phyloP scores from a whole-genome alignment of 805 yeast species.

The Yamadazyma paraphyllophila region DNA sequence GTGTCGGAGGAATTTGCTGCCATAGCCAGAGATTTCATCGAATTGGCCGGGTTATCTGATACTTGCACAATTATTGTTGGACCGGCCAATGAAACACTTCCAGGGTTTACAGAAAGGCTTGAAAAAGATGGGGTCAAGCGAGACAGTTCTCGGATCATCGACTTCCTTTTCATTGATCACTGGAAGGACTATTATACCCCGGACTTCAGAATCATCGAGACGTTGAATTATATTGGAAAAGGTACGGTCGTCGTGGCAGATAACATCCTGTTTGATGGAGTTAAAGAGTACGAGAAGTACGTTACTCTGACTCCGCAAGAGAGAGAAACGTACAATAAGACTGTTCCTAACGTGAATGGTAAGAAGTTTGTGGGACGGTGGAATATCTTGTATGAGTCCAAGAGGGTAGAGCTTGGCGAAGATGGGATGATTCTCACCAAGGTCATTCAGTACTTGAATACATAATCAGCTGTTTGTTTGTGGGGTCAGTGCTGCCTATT shows the following conservation, averaged over 20 bases:
- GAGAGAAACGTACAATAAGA: slow-evolving; percentile 28
- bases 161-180: slow-evolving; percentile 43
- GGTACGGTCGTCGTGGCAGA: slow-evolving; percentile 42
- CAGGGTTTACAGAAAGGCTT: slow-evolving; percentile 19
- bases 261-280: slow-evolving; percentile 35
- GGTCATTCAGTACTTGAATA: background rate
- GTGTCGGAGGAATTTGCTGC: slow-evolving; percentile 28
- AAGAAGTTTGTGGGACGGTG: slow-evolving; percentile 9
- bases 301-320: slow-evolving; percentile 37
- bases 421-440: slow-evolving; percentile 2
- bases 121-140: slow-evolving; percentile 9
- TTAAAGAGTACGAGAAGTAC: slow-evolving; percentile 38
- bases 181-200: slow-evolving; percentile 37
- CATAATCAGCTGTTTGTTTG: too few species aligned
- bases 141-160: slow-evolving; percentile 20
- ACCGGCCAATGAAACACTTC: slow-evolving; percentile 27
- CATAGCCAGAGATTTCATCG: slow-evolving; percentile 26
- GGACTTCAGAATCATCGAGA: slow-evolving; percentile 41
- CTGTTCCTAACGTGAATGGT: slow-evolving; percentile 26
- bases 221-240: slow-evolving; percentile 35
- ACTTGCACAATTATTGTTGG: slow-evolving; percentile 34
- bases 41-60: slow-evolving; percentile 31
- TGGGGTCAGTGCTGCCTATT: too few species aligned
- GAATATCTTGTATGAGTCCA: slow-evolving; percentile 37
- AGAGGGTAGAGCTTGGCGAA: slow-evolving; percentile 1